Base-by-base conservation (phyloP, 495 filamentous ascomycete species). In the Cryomyces antarcticus region DNA sequence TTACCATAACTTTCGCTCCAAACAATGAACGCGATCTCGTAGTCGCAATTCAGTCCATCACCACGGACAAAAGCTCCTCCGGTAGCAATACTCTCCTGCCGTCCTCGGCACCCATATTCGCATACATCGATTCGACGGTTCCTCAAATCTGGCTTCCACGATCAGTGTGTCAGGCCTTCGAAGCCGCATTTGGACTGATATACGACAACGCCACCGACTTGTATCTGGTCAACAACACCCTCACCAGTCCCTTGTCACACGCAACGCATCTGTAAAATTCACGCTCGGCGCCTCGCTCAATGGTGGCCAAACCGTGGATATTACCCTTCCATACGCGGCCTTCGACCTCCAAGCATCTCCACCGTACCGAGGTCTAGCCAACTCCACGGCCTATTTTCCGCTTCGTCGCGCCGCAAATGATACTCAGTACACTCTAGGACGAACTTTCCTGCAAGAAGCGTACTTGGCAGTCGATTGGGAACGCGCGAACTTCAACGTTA, bases 381-480 rank as follows among this genome's bases (percentile, higher is more conserved):
- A 57, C 28, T 51, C 42, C 5, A 57, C 55, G 4, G 51, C 50
- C 28, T 76, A 74, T 46, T 76, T 75, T 43, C 70, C 72, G 0
- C 52, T 76, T 9, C 62, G 62, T 38, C 54, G 65, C 27, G 68
- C 65, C 9, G 53, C 52, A 28, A 67, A 73, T 46, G 55, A 62
- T 9, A 60, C 55, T 0, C 71, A 74, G 45, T 74, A 70, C 51
- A 70, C 65, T 0, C 58, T 76, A 3, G 72, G 72, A 4, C 57
- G 71, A 28, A 62, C 62, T 9, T 75, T 76, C 42, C 52, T 75
- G 11, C 72, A 76, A 52, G 72, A 74, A 60, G 64, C 71, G 45
- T 72, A 68, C 47, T 52, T 68, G 17, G 57, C 59, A 0, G 62
- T 60, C 1, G 62, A 71, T 49, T 69, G 65, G 46, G 62, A 71